Evolutionary conservation across 208 protist genomes (phyloP), one percentile per base, ranked within the genome.

Genomic region (Leishmania gerbilli): DNA sequence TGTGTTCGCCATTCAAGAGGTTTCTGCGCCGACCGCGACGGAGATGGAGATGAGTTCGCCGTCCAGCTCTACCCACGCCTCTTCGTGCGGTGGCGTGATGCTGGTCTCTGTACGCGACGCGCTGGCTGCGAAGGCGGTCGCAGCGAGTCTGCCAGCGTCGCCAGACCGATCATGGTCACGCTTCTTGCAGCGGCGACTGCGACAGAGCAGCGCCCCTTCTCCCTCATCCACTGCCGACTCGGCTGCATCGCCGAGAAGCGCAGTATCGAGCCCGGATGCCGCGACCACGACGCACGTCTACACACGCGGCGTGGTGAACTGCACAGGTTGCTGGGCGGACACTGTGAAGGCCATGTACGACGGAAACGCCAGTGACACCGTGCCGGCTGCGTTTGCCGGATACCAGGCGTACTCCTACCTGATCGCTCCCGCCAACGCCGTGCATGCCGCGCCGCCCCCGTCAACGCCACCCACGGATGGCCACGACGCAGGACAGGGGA

Each of bases 261-360:
- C 6, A 24, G 31, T 47, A 31, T 31, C 13, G 74, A 47, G 19
- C 56, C 15, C 31, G 21, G 34, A 62, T 27, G 19, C 68, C 1
- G 31, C 53, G 3, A 9, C 74, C 31, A 60, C n/a, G 53, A 31
- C 83, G 0, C 69, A 47, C 4, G 76, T 96, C 7, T 88, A 87
- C 81, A 84, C 92, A 40, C 88, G 92, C 17, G 83, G 83, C 74
- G 86, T 97, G 6, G 79, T 95, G 9, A 96, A 95, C 84, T 97
- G 94, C 84, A 67, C 87, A 1, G 94, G 93, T 27, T 82, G 86
- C 71, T 88, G 88, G 87, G 91, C 80, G 0, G 92, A 96, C 76
- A 80, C 88, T 31, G 91, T 96, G 31, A 88, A 85, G 60, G 67
- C 77, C 34, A 77, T 92, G 72, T 80, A 90, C 42, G 85, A 88